These are phyloP conservation scores for Dactylellina cionopaga DNA, from an alignment of 2,329 filamentous ascomycete species.

Conservation along the genomic window DNA sequence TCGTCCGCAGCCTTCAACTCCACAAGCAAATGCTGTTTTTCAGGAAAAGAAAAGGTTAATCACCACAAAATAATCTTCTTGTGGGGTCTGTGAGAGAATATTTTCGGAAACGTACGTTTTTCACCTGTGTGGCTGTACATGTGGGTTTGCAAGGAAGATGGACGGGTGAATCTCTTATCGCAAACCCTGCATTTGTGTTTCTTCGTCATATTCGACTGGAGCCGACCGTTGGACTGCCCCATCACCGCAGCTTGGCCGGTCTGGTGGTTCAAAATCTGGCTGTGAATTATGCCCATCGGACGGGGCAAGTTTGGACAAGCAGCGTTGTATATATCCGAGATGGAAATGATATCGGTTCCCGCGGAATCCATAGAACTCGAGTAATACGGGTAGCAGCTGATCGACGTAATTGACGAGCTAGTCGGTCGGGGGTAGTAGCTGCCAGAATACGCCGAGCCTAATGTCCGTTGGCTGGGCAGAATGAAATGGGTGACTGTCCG, in stretches of 20 bases:
- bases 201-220: slow-evolving; percentile 96
- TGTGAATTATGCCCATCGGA: slow-evolving; percentile 71
- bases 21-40: slow-evolving; percentile 83
- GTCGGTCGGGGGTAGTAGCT: slow-evolving; percentile 85
- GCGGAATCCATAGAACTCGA: slow-evolving; percentile 86
- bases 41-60: slow-evolving; percentile 1
- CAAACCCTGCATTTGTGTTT: slow-evolving; percentile 99
- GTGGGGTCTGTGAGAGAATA: not conserved
- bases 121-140: slow-evolving; percentile 99
- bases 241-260: slow-evolving; percentile 89
- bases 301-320: slow-evolving; percentile 69
- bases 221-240: slow-evolving; percentile 96
- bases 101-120: slow-evolving; percentile 79
- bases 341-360: slow-evolving; percentile 88
- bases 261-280: slow-evolving; percentile 61
- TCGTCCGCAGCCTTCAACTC: slow-evolving; percentile 92
- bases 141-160: slow-evolving; percentile 93
- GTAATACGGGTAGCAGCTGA: slow-evolving; percentile 81
- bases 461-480: slow-evolving; percentile 75
- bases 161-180: slow-evolving; percentile 95
- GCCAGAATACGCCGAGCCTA: slow-evolving; percentile 74
- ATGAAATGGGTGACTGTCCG: slow-evolving; percentile 63
- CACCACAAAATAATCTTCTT: slow-evolving; percentile 33
- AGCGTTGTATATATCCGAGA: slow-evolving; percentile 65
- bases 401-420: slow-evolving; percentile 88